These are phyloP conservation scores for Erucastrum elatum DNA, from an alignment of 345 rosid genomes.

Conservation along the genomic window DNA sequence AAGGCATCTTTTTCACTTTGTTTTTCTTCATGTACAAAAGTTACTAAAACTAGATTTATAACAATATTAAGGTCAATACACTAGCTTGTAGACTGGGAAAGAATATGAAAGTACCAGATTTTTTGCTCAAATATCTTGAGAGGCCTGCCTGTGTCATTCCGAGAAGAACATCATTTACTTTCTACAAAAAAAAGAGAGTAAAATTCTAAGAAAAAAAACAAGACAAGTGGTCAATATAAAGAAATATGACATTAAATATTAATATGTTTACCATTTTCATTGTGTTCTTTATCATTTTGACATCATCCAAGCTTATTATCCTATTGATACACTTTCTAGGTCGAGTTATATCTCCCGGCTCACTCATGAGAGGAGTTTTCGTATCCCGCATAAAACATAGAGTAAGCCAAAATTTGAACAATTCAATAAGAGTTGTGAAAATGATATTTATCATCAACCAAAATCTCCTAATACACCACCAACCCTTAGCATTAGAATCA, in stretches of 20 bases:
- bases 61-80: background rate
- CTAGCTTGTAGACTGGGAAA: background rate
- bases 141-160: constrained; percentile 71
- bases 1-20: background rate
- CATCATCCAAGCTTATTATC: constrained; percentile 51
- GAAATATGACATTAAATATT: background rate
- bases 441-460: constrained; percentile 43
- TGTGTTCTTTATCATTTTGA: constrained; percentile 41
- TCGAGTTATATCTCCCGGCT: background rate
- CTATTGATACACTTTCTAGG: constrained; percentile 47
- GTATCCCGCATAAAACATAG: constrained; percentile 47
- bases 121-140: constrained; percentile 51
- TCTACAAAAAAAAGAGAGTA: constrained; percentile 40
- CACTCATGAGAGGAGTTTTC: constrained; percentile 45
- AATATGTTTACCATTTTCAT: constrained; percentile 24
- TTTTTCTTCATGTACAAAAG: background rate
- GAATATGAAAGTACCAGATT: constrained; percentile 40
- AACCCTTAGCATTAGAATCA: background rate
- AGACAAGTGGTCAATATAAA: background rate
- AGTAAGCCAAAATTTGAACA: constrained; percentile 40
- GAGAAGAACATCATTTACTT: constrained; percentile 62
- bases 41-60: background rate
- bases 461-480: constrained; percentile 41
- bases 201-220: background rate
- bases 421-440: constrained; percentile 50